Percentiles rank a stretch among this genome's conserved stretches.
phyloP scores from a whole-genome alignment of 257 asterid genomes.

The Ocimum tenuiflorum region DNA sequence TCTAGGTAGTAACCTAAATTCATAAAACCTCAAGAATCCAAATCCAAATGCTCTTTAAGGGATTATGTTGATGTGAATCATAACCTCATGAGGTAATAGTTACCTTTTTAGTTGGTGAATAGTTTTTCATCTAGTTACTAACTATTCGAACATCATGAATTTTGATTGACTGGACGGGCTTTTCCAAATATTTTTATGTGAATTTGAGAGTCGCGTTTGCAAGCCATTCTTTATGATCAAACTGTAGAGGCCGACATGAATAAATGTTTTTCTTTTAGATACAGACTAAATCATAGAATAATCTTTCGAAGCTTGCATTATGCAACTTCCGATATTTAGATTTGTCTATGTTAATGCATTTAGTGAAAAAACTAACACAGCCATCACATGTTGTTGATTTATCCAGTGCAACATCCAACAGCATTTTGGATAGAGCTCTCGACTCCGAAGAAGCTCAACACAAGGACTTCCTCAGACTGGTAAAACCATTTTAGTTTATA shows the following conservation, averaged over 20 bases:
- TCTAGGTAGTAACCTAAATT: not conserved
- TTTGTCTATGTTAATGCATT: not conserved
- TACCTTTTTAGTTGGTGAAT: not conserved
- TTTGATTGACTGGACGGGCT: too few species aligned
- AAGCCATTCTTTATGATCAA: not conserved
- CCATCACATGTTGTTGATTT: not conserved
- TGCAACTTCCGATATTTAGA: not conserved
- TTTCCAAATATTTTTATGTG: too few species aligned
- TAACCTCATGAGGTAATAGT: not conserved
- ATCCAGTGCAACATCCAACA: slow-evolving; percentile 81
- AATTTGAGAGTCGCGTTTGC: not conserved
- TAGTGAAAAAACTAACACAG: not conserved
- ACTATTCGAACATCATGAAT: not conserved
- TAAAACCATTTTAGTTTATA: slow-evolving; percentile 21
- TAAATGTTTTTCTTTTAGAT: not conserved
- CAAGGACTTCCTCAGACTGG: slow-evolving; percentile 91
- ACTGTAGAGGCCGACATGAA: not conserved
- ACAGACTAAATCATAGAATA: not conserved
- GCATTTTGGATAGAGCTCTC: slow-evolving; percentile 91
- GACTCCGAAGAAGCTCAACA: slow-evolving; percentile 98
- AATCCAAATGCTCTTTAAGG: not conserved
- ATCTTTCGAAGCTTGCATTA: too few species aligned
- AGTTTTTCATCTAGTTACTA: not conserved
- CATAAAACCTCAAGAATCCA: not conserved
- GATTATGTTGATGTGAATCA: not conserved